These are phyloP conservation scores for Piloderma croceum DNA, from an alignment of 768 basidiomycete genomes.

Conservation along the genomic window DNA sequence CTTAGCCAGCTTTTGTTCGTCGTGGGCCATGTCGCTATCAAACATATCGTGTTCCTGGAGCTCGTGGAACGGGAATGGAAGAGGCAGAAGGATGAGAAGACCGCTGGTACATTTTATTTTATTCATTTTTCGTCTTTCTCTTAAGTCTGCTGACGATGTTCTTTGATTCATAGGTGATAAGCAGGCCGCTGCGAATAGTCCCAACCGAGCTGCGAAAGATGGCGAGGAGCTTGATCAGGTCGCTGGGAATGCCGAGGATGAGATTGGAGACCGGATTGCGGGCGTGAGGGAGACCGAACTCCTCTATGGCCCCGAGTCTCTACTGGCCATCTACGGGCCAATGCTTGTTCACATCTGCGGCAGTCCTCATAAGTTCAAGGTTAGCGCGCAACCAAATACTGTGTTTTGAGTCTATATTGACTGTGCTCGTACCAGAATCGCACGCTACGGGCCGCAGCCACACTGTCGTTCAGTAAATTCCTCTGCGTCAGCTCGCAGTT, in stretches of 20 bases:
- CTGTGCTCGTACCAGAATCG: conserved; percentile 52
- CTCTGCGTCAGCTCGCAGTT: conserved; percentile 92
- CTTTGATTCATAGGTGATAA: conserved; percentile 71
- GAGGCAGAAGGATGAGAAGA: conserved; percentile 86
- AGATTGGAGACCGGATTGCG: conserved; percentile 90
- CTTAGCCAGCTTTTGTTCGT: conserved; percentile 92
- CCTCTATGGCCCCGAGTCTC: conserved; percentile 73
- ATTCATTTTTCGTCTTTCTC: no score
- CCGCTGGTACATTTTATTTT: conserved; percentile 58
- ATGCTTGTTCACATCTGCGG: conserved; percentile 88
- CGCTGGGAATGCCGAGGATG: conserved; percentile 95
- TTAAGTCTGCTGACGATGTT: no score
- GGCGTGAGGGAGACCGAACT: conserved; percentile 82
- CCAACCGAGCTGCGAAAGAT: conserved; percentile 45
- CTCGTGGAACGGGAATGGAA: conserved; percentile 96
- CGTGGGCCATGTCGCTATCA: conserved; percentile 95
- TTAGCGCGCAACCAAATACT: conserved; percentile 25
- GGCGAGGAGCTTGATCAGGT: conserved; percentile 94
- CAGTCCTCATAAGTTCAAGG: conserved; percentile 88
- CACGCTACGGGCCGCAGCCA: conserved; percentile 80
- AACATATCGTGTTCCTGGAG: conserved; percentile 95
- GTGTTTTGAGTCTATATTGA: not conserved
- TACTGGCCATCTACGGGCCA: conserved; percentile 83
- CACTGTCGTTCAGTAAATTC: conserved; percentile 89
- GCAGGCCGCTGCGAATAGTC: conserved; percentile 34